Evolutionary conservation across 805 yeast genomes (phyloP).

Genomic region (Candida fluviatilis): DNA sequence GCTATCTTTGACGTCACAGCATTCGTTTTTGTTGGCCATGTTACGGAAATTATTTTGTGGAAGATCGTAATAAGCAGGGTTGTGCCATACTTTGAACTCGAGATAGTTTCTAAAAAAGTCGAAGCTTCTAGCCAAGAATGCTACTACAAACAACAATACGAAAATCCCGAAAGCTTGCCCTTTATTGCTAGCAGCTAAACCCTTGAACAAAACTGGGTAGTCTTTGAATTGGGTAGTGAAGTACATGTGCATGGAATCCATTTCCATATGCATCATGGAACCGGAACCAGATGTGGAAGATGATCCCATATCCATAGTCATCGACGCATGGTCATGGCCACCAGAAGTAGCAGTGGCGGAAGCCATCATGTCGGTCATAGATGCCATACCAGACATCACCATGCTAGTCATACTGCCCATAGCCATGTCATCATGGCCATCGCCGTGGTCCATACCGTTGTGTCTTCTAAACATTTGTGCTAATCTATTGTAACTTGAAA

Average conservation of each 20-base stretch:
- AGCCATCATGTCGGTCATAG: conserved; percentile 9
- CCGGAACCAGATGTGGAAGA: no score
- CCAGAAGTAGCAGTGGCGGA: conserved; percentile 5
- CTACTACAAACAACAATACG: conserved; percentile 52
- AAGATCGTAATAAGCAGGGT: conserved; percentile 23
- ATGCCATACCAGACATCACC: conserved; percentile 10
- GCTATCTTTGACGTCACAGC: background rate
- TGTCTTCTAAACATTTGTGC: conserved; percentile 2
- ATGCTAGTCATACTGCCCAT: conserved; percentile 9
- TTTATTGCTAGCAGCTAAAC: conserved; percentile 47
- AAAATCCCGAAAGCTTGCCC: conserved; percentile 75
- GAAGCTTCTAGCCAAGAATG: conserved; percentile 56
- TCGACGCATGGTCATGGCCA: conserved; percentile 1
- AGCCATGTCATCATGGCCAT: conserved; percentile 8
- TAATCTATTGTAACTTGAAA: background rate
- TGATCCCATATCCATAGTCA: conserved; percentile 11
- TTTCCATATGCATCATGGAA: conserved; percentile 12
- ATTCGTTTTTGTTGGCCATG: background rate
- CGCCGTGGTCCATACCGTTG: background rate
- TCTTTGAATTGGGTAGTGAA: conserved; percentile 47
- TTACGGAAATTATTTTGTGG: conserved; percentile 1
- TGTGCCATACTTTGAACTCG: conserved; percentile 63
- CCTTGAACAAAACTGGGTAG: conserved; percentile 62
- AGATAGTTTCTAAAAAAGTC: conserved; percentile 58
- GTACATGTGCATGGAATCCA: conserved; percentile 51